These are phyloP conservation scores for Myxozyma lipomycoides DNA, from an alignment of 805 yeast genomes.

Conservation along the genomic window DNA sequence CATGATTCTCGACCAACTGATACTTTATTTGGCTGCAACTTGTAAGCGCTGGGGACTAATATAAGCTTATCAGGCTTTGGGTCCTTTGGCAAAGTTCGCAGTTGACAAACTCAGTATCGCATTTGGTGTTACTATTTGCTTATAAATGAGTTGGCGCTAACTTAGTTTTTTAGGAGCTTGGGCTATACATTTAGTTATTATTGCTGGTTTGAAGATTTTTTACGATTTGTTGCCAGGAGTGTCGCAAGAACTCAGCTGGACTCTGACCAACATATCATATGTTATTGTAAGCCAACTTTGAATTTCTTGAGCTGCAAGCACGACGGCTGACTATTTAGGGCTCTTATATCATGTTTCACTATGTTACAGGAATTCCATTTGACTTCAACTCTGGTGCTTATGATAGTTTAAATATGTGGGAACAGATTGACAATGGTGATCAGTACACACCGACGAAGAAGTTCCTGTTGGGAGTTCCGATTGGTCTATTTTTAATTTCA, in stretches of 20 bases:
- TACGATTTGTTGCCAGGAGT: conserved; percentile 79
- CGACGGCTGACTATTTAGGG: conserved; percentile 48
- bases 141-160: too few relatives aligned
- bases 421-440: conserved; percentile 91
- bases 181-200: conserved; percentile 84
- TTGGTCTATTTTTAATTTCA: conserved; percentile 73
- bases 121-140: too few relatives aligned
- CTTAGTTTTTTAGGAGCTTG: too few relatives aligned
- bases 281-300: conserved; percentile 44
- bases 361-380: conserved; percentile 94
- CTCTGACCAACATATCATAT: conserved; percentile 84
- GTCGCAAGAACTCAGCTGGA: conserved; percentile 84
- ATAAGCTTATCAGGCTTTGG: too few relatives aligned
- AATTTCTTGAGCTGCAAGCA: not conserved
- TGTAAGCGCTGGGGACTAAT: too few relatives aligned
- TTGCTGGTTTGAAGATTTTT: conserved; percentile 65
- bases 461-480: conserved; percentile 88
- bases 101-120: too few relatives aligned
- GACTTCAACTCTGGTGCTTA: conserved; percentile 96
- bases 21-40: too few relatives aligned
- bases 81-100: too few relatives aligned
- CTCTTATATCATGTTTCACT: conserved; percentile 90
- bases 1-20: too few relatives aligned
- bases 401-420: conserved; percentile 98
- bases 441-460: conserved; percentile 96